These are phyloP conservation scores for Psilocybe mexicana DNA, from an alignment of 1,284 basidiomycete genomes.

Conservation along the genomic window DNA sequence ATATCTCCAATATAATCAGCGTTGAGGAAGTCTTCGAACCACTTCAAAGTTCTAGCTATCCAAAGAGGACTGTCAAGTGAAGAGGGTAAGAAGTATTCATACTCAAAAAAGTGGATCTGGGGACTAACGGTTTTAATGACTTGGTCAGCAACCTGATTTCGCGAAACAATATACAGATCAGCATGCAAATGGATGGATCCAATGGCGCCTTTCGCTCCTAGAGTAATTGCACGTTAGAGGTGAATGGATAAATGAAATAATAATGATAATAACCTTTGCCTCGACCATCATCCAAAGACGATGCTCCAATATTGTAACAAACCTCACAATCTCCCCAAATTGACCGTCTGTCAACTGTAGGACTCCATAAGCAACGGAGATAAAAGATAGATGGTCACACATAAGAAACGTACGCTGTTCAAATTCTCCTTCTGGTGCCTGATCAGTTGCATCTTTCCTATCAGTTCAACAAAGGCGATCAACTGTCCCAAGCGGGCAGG, in stretches of 20 bases:
- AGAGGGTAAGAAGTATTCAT: conserved; percentile 3
- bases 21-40: conserved; percentile 45
- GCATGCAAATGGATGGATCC: conserved; percentile 54
- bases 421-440: conserved; percentile 42
- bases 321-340: conserved; percentile 45
- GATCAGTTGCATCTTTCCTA: conserved; percentile 48
- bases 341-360: conserved; percentile 33
- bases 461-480: conserved; percentile 64
- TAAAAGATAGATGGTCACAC: background rate
- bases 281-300: conserved; percentile 60
- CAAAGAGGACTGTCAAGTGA: conserved; percentile 49
- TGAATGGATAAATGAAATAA: background rate
- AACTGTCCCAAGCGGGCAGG: conserved; percentile 65
- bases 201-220: conserved; percentile 55
- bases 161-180: conserved; percentile 59
- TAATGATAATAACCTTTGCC: conserved; percentile 47
- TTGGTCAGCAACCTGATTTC: conserved; percentile 62
- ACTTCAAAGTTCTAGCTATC: conserved; percentile 53
- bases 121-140: conserved; percentile 59
- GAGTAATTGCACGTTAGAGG: background rate
- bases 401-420: conserved; percentile 30
- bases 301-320: conserved; percentile 58
- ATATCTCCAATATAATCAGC: conserved; percentile 38
- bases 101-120: background rate
- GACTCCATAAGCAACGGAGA: background rate